Base-by-base conservation (phyloP, 73 alveolate genomes). In the Paramecium biaurelia region DNA sequence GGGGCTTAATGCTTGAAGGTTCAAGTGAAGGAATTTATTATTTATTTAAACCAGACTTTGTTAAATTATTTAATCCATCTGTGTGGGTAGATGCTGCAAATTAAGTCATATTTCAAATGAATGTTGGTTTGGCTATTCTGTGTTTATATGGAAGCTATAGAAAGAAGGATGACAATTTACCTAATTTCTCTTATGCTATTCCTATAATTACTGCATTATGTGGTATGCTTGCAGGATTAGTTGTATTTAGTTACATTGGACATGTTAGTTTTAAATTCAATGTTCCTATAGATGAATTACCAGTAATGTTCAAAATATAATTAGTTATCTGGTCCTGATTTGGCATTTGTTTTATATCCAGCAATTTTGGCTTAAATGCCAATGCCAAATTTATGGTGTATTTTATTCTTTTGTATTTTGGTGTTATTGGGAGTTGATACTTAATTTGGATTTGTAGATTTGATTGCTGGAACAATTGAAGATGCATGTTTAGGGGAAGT, bases 1-100 rank as follows among this genome's bases (percentile, higher is more conserved):
- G 94, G 85, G 97, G 97, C 7, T 76, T 93, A 1, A 85, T 92
- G 21, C 76, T 93, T n/a, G 94, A 84, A 42, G 97, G 97, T 12
- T 76, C 92, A 4, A 34, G 30, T 23, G 70, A 84, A 35, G 97
- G 97, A 7, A 43, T 93, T 76, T 74, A 24, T 34, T 93, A 92
- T 38, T 32, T 93, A 35, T 76, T 93, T 28, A 68, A 43, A 20
- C 97, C 97, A 12, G 93, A 93, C 35, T 92, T 86, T 43, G 57
- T 85, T n/a, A 85, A 93, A 57, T 58, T 93, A 28, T 63, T 58
- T 43, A 82, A 88, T 42, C 70, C 93, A 4, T 20, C 56, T 6
- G 93, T 92, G 0, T 93, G 97, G 97, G 92, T 92, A 34, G 97
- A 93, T 93, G 97, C 97, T 18, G 94, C 94, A 12, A 85, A 85